Evolutionary conservation across 2,329 filamentous ascomycete genomes (phyloP), one percentile per base, ranked within the genome.

Genomic region (Aspergillus latus): DNA sequence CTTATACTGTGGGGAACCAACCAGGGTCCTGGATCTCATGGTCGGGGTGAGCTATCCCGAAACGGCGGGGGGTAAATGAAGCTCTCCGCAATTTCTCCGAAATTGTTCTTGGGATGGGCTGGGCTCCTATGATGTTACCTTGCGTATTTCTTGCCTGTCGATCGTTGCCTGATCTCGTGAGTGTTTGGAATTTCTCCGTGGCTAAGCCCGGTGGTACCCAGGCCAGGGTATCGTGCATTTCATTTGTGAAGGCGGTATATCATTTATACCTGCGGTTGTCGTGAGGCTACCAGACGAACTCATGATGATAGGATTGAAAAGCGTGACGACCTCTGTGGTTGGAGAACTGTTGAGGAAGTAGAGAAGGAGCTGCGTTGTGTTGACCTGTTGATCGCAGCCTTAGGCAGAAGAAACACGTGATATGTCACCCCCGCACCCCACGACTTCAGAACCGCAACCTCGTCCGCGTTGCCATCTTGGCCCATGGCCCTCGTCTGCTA

Each of bases 41-140:
- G 49, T 62, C 59, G 59, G 59, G n/a, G 5, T 10, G 9, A 58
- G 37, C 34, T 60, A 58, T 16, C 52, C 59, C 59, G 59, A 52
- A n/a, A 58, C 36, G 58, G 59, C 59, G 59, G 59, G 58, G 59
- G 37, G 37, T 7, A 49, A 56, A 53, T 50, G 47, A 56, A 49
- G 39, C 50, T 55, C 44, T 52, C 16, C 21, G 32, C 37, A 56
- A 59, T 59, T 61, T 59, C 45, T 57, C 59, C 59, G 59, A 15
- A 13, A 9, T 26, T 15, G 26, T 15, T 49, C 37, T 54, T 26
- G 46, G 15, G 6, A 11, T 3, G 3, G 21, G 30, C 28, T 7
- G 8, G 8, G 6, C n/a, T 16, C 39, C 34, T 13, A 26, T 29
- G 21, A 13, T 13, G 40, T 26, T 26, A 15, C 16, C 9, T n/a